Evolutionary conservation across 1,284 basidiomycete genomes (phyloP).

Genomic region (Paramarasmius palmivorus): DNA sequence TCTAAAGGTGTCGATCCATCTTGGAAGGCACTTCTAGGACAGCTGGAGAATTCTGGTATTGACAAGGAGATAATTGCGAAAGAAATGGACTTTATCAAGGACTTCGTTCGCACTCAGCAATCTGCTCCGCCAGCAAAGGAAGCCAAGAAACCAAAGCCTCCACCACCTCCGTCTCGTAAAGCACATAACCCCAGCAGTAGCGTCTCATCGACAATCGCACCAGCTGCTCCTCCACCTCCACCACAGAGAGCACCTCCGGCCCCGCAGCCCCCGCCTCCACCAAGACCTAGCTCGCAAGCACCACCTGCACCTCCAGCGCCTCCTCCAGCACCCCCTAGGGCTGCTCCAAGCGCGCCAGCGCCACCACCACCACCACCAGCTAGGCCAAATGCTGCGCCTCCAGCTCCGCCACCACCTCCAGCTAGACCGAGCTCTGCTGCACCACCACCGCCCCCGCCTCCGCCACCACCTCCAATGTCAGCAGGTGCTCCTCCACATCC

Average conservation of each 20-base stretch:
- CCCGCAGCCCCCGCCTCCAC: constrained; percentile 29
- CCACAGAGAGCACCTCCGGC: constrained; percentile 23
- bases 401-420: constrained; percentile 35
- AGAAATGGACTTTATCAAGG: constrained; percentile 89
- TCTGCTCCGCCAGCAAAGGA: constrained; percentile 25
- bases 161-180: constrained; percentile 50
- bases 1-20: constrained; percentile 90
- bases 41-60: constrained; percentile 74
- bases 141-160: constrained; percentile 57
- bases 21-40: constrained; percentile 81
- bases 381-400: constrained; percentile 31
- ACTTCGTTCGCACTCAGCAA: constrained; percentile 68
- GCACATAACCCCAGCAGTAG: constrained; percentile 35
- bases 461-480: constrained; percentile 35
- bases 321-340: constrained; percentile 16
- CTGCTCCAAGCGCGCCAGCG: constrained; percentile 26
- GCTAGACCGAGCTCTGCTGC: constrained; percentile 23
- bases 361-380: constrained; percentile 32
- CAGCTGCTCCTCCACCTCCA: constrained; percentile 29
- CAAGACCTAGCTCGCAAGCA: constrained; percentile 24
- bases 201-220: constrained; percentile 27
- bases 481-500: constrained; percentile 28
- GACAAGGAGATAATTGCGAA: constrained; percentile 62
- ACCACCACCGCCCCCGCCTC: constrained; percentile 37
- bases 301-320: constrained; percentile 31